Percentiles rank a stretch among this genome's conserved stretches.
These are phyloP conservation scores for Fusarium annulatum DNA, from an alignment of 2,329 filamentous ascomycete species.

Conservation along the genomic window DNA sequence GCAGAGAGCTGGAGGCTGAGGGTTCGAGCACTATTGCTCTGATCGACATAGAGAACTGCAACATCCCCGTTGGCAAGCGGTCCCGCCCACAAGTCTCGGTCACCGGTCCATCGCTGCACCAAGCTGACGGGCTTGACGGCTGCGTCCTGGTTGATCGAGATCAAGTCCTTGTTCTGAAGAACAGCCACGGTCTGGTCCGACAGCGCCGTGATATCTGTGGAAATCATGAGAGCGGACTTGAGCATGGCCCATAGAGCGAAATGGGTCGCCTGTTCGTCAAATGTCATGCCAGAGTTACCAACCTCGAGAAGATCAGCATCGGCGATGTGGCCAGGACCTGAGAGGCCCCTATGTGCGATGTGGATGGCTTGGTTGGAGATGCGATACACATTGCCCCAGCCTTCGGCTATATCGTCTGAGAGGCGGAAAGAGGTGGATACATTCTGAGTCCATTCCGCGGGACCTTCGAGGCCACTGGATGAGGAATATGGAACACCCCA, in stretches of 20 bases:
- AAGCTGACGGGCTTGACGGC: not conserved
- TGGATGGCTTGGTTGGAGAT: conserved; percentile 2
- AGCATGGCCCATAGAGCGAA: not conserved
- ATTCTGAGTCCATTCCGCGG: not conserved
- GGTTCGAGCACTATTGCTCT: not conserved
- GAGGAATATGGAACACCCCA: not conserved
- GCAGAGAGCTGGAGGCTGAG: not conserved
- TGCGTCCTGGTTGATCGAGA: not conserved
- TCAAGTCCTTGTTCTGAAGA: not conserved
- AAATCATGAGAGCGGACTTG: not conserved
- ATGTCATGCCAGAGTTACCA: not conserved
- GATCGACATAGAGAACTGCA: not conserved
- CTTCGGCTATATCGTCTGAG: not conserved
- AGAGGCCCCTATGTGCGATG: not conserved
- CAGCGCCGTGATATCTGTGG: not conserved
- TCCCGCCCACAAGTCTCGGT: conserved; percentile 2
- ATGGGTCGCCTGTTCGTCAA: not conserved
- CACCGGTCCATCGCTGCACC: not conserved
- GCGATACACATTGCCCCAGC: not conserved
- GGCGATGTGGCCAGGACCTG: not conserved
- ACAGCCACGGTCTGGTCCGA: not conserved
- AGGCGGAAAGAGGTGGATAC: not conserved
- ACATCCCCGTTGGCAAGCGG: not conserved
- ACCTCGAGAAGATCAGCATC: conserved; percentile 2
- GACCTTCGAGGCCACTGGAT: not conserved